A percentile compares a stretch with the other conserved stretches of the same genome.
These are phyloP conservation scores for Leishmania lainsoni DNA, from an alignment of 208 protist genomes.

Conservation along the genomic window DNA sequence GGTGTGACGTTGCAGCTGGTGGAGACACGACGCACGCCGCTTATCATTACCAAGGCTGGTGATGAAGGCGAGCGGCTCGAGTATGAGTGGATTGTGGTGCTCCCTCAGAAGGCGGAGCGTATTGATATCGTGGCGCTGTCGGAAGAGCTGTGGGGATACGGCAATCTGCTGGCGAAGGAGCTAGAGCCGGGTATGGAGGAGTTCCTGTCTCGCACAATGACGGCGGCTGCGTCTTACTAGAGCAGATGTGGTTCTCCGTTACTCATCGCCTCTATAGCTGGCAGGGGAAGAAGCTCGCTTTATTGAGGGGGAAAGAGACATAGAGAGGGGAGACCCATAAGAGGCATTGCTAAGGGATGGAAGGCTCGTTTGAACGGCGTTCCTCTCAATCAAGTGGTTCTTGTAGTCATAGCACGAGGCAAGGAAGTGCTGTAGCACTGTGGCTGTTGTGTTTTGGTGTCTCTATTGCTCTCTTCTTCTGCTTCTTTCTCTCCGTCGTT, in stretches of 20 bases:
- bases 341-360: neutral
- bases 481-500: neutral
- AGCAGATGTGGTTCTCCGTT: neutral
- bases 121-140: constrained; percentile 62
- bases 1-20: constrained; percentile 79
- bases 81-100: constrained; percentile 88
- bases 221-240: constrained; percentile 55
- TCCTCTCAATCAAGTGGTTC: neutral
- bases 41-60: constrained; percentile 85
- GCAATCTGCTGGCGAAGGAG: constrained; percentile 59
- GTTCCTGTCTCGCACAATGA: constrained; percentile 79
- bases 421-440: neutral
- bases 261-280: neutral
- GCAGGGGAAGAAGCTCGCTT: neutral
- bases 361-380: neutral
- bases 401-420: neutral
- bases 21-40: constrained; percentile 87
- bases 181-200: constrained; percentile 86
- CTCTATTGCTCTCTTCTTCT: neutral
- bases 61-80: constrained; percentile 87
- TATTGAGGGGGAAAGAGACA: neutral
- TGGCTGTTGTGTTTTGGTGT: neutral
- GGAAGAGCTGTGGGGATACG: constrained; percentile 79
- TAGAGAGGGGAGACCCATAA: neutral
- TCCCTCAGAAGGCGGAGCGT: constrained; percentile 78